A percentile compares a stretch with the other conserved stretches of the same genome.
These are phyloP conservation scores for Mimosa pudica DNA, from an alignment of 306 rosid species.

Conservation along the genomic window DNA sequence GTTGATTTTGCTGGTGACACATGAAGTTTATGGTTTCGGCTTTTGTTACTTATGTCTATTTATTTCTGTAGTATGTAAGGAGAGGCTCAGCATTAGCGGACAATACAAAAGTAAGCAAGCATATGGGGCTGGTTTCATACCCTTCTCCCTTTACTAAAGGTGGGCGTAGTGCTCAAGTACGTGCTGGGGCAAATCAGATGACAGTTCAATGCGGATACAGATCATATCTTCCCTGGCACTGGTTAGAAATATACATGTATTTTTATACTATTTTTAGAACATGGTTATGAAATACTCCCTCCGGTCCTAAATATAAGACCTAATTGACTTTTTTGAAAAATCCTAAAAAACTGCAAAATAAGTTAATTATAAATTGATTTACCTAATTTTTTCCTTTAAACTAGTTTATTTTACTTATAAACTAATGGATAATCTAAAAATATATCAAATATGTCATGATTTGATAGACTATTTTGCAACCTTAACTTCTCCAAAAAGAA, in stretches of 20 bases:
- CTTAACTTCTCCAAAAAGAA: too few species aligned
- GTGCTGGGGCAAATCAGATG: constrained; percentile 31
- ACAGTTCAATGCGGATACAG: constrained; percentile 46
- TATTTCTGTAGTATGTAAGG: constrained; percentile 51
- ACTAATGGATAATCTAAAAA: too few species aligned
- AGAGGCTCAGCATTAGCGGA: constrained; percentile 38
- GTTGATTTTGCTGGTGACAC: constrained; percentile 21
- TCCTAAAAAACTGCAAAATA: too few species aligned
- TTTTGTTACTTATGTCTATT: constrained; percentile 30
- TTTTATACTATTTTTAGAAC: background rate
- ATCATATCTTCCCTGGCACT: constrained; percentile 63
- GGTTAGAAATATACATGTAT: constrained; percentile 48
- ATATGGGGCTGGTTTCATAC: constrained; percentile 36
- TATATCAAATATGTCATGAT: too few species aligned
- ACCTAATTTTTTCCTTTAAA: too few species aligned
- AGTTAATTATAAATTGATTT: too few species aligned
- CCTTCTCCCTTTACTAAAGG: constrained; percentile 39
- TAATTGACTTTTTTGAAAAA: too few species aligned
- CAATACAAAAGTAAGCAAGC: constrained; percentile 38
- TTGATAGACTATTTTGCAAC: too few species aligned
- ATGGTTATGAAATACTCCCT: constrained; percentile 1
- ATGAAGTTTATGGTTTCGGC: constrained; percentile 7
- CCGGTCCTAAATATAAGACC: too few species aligned
- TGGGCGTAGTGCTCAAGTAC: constrained; percentile 27
- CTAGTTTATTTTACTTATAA: too few species aligned